phyloP scores from a whole-genome alignment of 179 eudicot genomes.

The Beta macrorhiza region DNA sequence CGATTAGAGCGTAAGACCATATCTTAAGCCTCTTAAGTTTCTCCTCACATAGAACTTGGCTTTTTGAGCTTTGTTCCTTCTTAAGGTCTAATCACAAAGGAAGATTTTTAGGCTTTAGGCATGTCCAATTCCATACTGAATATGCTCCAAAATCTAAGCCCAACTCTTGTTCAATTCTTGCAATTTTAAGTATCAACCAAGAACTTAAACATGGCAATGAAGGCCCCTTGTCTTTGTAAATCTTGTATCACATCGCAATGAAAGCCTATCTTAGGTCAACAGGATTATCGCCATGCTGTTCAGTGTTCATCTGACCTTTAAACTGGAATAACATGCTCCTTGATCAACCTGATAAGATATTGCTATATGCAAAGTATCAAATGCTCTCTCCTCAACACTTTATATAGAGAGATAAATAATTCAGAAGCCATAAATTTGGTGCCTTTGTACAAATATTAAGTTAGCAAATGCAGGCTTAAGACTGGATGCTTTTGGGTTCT shows the following conservation, averaged over 20 bases:
- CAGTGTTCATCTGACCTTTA: background rate
- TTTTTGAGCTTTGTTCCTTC: no score
- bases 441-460: background rate
- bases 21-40: no score
- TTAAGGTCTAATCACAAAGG: no score
- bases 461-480: background rate
- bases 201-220: background rate
- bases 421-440: background rate
- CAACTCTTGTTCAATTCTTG: background rate
- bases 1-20: no score
- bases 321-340: background rate
- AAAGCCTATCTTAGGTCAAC: background rate
- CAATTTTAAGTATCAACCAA: background rate
- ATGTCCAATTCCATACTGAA: background rate
- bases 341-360: background rate
- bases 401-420: background rate
- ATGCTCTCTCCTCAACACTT: no score
- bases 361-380: no score
- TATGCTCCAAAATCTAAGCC: background rate
- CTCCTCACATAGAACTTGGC: no score
- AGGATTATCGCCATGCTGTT: background rate
- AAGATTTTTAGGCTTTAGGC: no score
- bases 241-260: background rate
- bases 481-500: background rate
- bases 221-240: background rate